Evolutionary conservation across 2,329 filamentous ascomycete genomes (phyloP), one percentile per base, ranked within the genome.

Genomic region (Talaromyces sp.): DNA sequence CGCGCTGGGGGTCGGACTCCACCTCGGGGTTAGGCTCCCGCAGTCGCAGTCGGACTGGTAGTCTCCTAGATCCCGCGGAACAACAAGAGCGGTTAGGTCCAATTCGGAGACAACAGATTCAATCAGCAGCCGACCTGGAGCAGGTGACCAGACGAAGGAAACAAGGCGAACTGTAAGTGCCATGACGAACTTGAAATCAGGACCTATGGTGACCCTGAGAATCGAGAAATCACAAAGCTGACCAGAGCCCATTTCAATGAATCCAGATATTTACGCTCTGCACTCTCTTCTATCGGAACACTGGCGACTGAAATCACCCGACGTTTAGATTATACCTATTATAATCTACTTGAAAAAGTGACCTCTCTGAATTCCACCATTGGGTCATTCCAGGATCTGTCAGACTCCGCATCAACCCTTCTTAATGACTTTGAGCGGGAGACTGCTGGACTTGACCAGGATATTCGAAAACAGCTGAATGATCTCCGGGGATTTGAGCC

Each of bases 131-230:
- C 20, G 72, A 76, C 49, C 56, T 77, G 43, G 68, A 70, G 37
- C 62, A 61, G 47, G 62, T 70, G 30, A 70, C 57, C 47, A 84
- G 89, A 66, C 77, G 78, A 46, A 94, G 93, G 87, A 91, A 90
- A 71, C 84, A 87, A 67, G 84, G 86, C 52, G 89, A 91, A 63
- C 84, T 86, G 68, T 92, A 42, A 43, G 47, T 13, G 8, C 13
- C 16, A 11, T 9, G 14, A 24, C 85, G 3, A 40, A n/a, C n/a
- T n/a, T n/a, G n/a, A n/a, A n/a, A n/a, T n/a, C n/a, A n/a, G n/a
- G n/a, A n/a, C n/a, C n/a, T n/a, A n/a, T n/a, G n/a, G n/a, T n/a
- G n/a, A n/a, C n/a, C n/a, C n/a, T n/a, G n/a, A n/a, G n/a, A n/a
- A n/a, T n/a, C n/a, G n/a, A n/a, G n/a, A n/a, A n/a, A n/a, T n/a